Evolutionary conservation across 495 filamentous ascomycete species (phyloP), one percentile per base, ranked within the genome.

Genomic region (Glutinoglossum americanum): DNA sequence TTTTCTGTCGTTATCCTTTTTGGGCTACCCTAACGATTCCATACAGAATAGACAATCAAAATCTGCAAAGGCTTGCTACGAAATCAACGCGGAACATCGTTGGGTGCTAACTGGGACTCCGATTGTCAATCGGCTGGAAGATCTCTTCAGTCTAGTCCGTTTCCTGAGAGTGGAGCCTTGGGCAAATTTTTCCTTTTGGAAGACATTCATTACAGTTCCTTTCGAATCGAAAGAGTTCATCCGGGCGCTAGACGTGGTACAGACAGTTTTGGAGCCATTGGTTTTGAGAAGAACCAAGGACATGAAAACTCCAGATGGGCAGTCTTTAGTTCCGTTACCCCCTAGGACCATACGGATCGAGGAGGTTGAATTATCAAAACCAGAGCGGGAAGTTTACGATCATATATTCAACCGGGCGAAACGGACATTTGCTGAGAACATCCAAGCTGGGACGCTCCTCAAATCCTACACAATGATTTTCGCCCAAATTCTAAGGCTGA

Each of bases 181-280:
- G 92, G 87, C 82, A 59, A 97, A 96, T 67, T 97, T 97, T 66
- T 92, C 88, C 3, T 98, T 93, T 71, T 98, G 92, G 92, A 86
- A 89, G 60, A 97, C 93, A 0, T 98, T 98, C 68, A 98, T 98
- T 62, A 98, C 93, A 0, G 80, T 90, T 15, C 92, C 92, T 0
- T 98, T 98, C 56, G 92, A 98, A 65, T 87, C 85, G 0, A 93
- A 92, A 61, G 84, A 98, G 62, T 95, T 87, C 61, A 78, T 95
- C 51, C 81, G 89, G 5, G 92, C 93, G 1, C 76, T 98, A 8
- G 92, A 97, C 65, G 93, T 98, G 3, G 93, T 98, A 1, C 92
- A 98, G 63, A 97, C 89, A 0, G 92, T 98, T 0, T 71, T 98
- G 23, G 93, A 98, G 63, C 92, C 92, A 9, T 73, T 98, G 8